phyloP scores from a whole-genome alignment of 257 asterid genomes.

The Solanum corneliomulleri region DNA sequence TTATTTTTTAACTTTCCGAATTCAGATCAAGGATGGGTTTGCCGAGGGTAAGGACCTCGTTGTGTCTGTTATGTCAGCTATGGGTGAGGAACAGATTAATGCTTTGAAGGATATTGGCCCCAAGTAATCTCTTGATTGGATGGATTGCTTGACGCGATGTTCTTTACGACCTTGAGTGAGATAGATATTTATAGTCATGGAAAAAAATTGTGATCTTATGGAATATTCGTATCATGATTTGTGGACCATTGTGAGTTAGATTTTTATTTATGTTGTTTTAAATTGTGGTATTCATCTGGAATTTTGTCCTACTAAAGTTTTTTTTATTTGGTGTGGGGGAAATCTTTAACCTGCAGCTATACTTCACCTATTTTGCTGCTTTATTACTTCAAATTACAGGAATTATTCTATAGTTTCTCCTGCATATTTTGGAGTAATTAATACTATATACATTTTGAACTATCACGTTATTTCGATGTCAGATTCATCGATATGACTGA shows the following conservation, averaged over 20 bases:
- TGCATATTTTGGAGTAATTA: background rate
- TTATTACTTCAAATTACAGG: background rate
- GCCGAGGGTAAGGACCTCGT: slow-evolving; percentile 83
- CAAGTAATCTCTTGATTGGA: slow-evolving; percentile 9
- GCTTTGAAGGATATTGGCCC: slow-evolving; percentile 87
- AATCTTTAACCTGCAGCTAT: background rate
- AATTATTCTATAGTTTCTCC: background rate
- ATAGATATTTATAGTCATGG: background rate
- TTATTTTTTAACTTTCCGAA: background rate
- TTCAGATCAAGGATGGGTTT: slow-evolving; percentile 81
- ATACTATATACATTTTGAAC: no score
- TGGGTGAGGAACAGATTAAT: slow-evolving; percentile 96
- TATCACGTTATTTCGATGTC: no score
- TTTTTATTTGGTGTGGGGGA: background rate
- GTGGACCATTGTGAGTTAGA: background rate
- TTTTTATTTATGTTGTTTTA: background rate
- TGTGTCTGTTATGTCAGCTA: slow-evolving; percentile 83
- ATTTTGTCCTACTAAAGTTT: background rate
- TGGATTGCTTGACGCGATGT: background rate
- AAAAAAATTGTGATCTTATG: background rate
- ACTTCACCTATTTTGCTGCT: background rate
- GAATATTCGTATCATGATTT: background rate
- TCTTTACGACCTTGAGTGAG: background rate
- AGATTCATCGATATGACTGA: no score
- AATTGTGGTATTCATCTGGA: background rate